Evolutionary conservation across 2,329 filamentous ascomycete species (phyloP), one percentile per base, ranked within the genome.

Genomic region (Periconia sp.): DNA sequence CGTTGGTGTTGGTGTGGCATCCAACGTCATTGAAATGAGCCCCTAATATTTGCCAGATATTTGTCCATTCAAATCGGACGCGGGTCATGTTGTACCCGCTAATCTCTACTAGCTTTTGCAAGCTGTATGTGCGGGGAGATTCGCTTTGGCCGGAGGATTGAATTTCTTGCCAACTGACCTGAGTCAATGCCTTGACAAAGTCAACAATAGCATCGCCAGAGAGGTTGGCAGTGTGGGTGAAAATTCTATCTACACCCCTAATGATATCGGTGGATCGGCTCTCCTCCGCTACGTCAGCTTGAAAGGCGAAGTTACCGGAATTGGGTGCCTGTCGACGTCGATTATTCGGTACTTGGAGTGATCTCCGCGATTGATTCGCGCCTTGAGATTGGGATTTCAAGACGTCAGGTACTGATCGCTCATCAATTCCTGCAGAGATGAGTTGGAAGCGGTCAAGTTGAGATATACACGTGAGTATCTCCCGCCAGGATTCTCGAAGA

Each of bases 41-140:
- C 11, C 94, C 94, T n/a, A 99, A 81, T 1, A 99, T 88, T 51
- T 89, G 88, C 94, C 94, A 99, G 46, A 99, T 96, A 59, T 88
- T 92, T 10, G 88, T 95, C 94, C 94, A 99, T 68, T 99, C 94
- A 60, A 97, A 97, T 60, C 94, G 87, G 24, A 99, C 92, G 78
- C 94, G 86, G 46, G 89, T 91, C 94, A 99, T 99, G 75, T 99
- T 99, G 82, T 99, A 99, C 71, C 96, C 96, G 69, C 90, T 95
- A 70, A 99, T 97, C 71, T 99, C 94, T 12, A 99, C 95, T 51
- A 99, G 83, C 72, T 99, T 99, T 66, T 99, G 94, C 49, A 99
- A 76, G 73, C 92, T 96, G 78, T 96, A 99, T 7, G 92, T 99
- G 40, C 95, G 85, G 9, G 94, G 94, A 16, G 90, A 95, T 48